Percentiles rank a stretch among this genome's conserved stretches.
Conservation (phyloP, 2,329 filamentous ascomycete species). For the Colletotrichum euphorbiae region DNA sequence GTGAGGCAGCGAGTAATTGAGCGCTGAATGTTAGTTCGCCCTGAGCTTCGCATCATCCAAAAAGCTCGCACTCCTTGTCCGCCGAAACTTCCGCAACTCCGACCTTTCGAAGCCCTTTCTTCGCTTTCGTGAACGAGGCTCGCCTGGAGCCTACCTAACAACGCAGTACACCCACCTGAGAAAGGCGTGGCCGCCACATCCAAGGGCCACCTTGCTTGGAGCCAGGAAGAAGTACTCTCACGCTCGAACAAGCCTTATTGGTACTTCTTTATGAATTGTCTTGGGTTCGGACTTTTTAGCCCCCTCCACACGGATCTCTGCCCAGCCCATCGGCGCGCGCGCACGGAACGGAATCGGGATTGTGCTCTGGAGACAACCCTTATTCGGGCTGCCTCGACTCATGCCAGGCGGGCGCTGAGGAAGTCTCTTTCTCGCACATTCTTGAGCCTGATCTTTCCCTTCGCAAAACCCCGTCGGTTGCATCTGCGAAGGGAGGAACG, state of each 20-base stretch:
- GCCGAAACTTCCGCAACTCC: neutral
- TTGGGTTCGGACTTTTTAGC: conserved; percentile 11
- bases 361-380: conserved; percentile 6
- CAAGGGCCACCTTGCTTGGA: conserved; percentile 5
- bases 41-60: conserved; percentile 27
- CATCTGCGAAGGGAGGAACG: conserved; percentile 17
- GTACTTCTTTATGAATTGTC: neutral
- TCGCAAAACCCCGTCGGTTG: conserved; percentile 8
- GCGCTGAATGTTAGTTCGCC: neutral
- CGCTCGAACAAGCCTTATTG: conserved; percentile 10
- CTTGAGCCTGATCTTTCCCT: conserved; percentile 10
- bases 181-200: neutral
- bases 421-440: neutral
- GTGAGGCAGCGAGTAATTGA: conserved; percentile 1
- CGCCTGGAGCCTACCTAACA: neutral
- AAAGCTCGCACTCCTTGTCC: conserved; percentile 5
- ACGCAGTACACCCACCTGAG: conserved; percentile 1
- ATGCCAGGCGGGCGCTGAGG: neutral
- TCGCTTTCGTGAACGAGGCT: neutral
- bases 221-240: neutral
- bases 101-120: neutral
- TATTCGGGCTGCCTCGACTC: neutral
- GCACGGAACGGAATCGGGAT: conserved; percentile 25
- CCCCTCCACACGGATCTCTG: conserved; percentile 16
- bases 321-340: conserved; percentile 11